Percentiles rank a stretch among this genome's conserved stretches.
These are phyloP conservation scores for Turnera subulata DNA, from an alignment of 345 rosid genomes.

Conservation along the genomic window DNA sequence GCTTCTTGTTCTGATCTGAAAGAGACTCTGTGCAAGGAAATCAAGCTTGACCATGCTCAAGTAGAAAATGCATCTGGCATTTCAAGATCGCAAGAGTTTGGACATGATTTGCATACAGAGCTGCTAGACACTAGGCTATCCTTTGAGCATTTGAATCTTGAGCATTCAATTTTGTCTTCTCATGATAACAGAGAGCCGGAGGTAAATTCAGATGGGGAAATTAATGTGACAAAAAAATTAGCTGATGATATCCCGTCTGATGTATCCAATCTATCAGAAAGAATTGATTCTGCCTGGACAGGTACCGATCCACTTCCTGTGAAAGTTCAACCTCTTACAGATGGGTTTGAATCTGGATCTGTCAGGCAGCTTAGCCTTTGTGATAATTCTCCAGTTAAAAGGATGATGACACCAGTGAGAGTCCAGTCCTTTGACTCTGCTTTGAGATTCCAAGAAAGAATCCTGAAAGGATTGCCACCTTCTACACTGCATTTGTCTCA, in stretches of 20 bases:
- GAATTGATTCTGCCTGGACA: slow-evolving; percentile 98
- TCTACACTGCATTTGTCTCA: slow-evolving; percentile 58
- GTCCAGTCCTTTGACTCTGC: slow-evolving; percentile 91
- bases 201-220: slow-evolving; percentile 40
- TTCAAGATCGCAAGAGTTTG: slow-evolving; percentile 26
- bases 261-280: slow-evolving; percentile 66
- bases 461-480: slow-evolving; percentile 51
- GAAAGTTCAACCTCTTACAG: slow-evolving; percentile 35
- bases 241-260: slow-evolving; percentile 32
- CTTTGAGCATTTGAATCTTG: slow-evolving; percentile 19
- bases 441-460: slow-evolving; percentile 58
- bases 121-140: slow-evolving; percentile 23
- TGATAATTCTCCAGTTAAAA: slow-evolving; percentile 41
- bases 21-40: slow-evolving; percentile 29
- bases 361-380: slow-evolving; percentile 21
- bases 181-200: slow-evolving; percentile 32
- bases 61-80: slow-evolving; percentile 25
- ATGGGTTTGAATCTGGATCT: slow-evolving; percentile 30
- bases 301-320: slow-evolving; percentile 53
- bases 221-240: slow-evolving; percentile 19
- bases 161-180: slow-evolving; percentile 24
- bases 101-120: slow-evolving; percentile 22
- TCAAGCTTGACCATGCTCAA: slow-evolving; percentile 18
- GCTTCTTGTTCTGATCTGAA: slow-evolving; percentile 27
- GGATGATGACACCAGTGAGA: slow-evolving; percentile 49